Conservation (phyloP, 192 early-diverging fungal genomes). For the Allomyces macrogynus region DNA sequence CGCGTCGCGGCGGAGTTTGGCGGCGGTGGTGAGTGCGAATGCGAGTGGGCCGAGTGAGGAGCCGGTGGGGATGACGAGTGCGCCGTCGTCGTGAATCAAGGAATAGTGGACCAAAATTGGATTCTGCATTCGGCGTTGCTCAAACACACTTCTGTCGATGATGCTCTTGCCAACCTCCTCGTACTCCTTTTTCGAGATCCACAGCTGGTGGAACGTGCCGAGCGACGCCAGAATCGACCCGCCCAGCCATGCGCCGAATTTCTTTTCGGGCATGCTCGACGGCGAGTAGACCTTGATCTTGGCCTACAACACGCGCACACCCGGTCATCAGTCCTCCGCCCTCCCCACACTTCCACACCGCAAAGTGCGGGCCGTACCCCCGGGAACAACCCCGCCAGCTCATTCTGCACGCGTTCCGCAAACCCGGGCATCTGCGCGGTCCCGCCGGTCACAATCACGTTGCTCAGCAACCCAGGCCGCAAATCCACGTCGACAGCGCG, state of each 20-base stretch:
- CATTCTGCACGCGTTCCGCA: slow-evolving; percentile 58
- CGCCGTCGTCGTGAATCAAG: too few relatives aligned
- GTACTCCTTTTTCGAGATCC: slow-evolving; percentile 92
- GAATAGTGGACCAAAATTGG: too few relatives aligned
- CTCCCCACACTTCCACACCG: too few relatives aligned
- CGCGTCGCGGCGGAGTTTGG: too few relatives aligned
- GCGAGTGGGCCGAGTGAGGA: too few relatives aligned
- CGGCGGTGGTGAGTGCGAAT: too few relatives aligned
- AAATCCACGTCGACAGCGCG: slow-evolving; percentile 67
- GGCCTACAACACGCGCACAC: slow-evolving; percentile 17
- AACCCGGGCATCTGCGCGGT: slow-evolving; percentile 72
- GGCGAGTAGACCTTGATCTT: slow-evolving; percentile 67
- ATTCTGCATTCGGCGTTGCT: background rate
- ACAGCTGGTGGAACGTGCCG: slow-evolving; percentile 95
- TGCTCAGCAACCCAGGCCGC: slow-evolving; percentile 54
- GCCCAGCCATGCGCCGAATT: slow-evolving; percentile 90
- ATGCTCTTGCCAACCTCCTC: slow-evolving; percentile 63
- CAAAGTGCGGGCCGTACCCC: slow-evolving; percentile 29
- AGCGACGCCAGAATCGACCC: slow-evolving; percentile 86
- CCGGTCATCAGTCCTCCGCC: background rate
- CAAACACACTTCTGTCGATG: slow-evolving; percentile 70
- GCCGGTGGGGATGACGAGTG: too few relatives aligned
- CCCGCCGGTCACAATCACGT: slow-evolving; percentile 78
- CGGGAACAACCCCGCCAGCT: slow-evolving; percentile 37
- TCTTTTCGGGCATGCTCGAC: slow-evolving; percentile 57